Conservation (phyloP, 2,329 filamentous ascomycete genomes). For the Tolypocladium guangdongense region DNA sequence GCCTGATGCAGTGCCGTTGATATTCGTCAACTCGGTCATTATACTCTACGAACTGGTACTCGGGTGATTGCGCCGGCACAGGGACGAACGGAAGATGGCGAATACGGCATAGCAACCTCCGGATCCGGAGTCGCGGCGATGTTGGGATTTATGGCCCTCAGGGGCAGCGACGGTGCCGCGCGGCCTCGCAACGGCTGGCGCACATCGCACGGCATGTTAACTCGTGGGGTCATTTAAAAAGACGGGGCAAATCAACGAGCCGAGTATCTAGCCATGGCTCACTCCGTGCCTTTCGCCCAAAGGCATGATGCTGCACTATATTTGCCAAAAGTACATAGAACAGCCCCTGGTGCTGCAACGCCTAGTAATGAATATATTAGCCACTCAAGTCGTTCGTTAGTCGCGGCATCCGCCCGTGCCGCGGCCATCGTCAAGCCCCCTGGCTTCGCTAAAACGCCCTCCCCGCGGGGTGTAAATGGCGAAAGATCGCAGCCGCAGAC, state of each 20-base stretch:
- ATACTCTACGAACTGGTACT: constrained; percentile 74
- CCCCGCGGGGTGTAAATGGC: background rate
- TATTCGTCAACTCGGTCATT: constrained; percentile 71
- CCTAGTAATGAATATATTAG: background rate
- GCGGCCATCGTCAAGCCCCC: background rate
- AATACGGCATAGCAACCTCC: background rate
- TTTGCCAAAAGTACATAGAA: background rate
- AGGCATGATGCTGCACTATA: background rate
- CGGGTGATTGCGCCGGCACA: constrained; percentile 36
- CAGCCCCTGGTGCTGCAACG: background rate
- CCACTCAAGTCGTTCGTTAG: background rate
- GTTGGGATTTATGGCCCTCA: background rate
- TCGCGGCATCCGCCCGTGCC: background rate
- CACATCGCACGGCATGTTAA: background rate
- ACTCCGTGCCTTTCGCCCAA: background rate
- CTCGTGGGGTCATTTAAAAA: background rate
- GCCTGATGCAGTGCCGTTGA: constrained; percentile 58
- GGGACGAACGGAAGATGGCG: background rate
- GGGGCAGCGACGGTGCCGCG: background rate
- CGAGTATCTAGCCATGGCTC: background rate
- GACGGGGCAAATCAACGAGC: background rate
- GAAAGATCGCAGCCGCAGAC: background rate
- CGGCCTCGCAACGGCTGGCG: background rate
- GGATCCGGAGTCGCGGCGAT: background rate
- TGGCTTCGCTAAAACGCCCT: background rate